Conservation (phyloP, 2,329 filamentous ascomycete genomes). For the Rutstroemia sydowiana region DNA sequence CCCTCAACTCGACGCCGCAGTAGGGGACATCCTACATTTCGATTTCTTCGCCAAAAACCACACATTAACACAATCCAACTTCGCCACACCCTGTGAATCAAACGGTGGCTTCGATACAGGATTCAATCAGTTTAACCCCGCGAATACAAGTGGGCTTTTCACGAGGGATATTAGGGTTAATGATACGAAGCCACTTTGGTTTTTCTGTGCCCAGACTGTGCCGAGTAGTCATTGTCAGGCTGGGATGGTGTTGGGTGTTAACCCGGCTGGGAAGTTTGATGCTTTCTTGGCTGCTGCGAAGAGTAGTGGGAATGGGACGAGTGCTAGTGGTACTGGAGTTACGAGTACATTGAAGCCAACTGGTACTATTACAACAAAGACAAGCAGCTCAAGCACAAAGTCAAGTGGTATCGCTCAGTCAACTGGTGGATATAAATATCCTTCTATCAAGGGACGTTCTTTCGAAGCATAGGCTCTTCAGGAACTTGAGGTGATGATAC, state of each 20-base stretch:
- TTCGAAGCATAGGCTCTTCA: not conserved
- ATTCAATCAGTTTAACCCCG: conserved; percentile 1
- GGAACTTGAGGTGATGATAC: rapidly evolving
- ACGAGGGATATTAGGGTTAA: not conserved
- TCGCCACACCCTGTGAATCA: conserved; percentile 53
- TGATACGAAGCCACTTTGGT: not conserved
- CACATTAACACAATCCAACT: conserved; percentile 63
- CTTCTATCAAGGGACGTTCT: not conserved
- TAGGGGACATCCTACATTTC: conserved; percentile 65
- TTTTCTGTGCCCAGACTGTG: not conserved
- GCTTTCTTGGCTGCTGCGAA: not conserved
- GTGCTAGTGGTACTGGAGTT: not conserved
- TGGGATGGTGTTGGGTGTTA: conserved; percentile 3
- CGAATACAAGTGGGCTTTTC: not conserved
- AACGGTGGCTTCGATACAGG: conserved; percentile 59
- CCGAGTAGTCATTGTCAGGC: not conserved
- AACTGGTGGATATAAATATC: not conserved
- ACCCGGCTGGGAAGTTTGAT: not conserved
- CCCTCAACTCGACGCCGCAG: conserved; percentile 46
- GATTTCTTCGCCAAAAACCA: conserved; percentile 65
- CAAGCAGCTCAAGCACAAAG: not conserved
- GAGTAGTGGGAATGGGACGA: not conserved
- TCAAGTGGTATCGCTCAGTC: not conserved
- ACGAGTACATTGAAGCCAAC: not conserved
- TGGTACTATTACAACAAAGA: not conserved